Conservation (phyloP, 2,329 filamentous ascomycete genomes). For the Ophiostoma australiae region DNA sequence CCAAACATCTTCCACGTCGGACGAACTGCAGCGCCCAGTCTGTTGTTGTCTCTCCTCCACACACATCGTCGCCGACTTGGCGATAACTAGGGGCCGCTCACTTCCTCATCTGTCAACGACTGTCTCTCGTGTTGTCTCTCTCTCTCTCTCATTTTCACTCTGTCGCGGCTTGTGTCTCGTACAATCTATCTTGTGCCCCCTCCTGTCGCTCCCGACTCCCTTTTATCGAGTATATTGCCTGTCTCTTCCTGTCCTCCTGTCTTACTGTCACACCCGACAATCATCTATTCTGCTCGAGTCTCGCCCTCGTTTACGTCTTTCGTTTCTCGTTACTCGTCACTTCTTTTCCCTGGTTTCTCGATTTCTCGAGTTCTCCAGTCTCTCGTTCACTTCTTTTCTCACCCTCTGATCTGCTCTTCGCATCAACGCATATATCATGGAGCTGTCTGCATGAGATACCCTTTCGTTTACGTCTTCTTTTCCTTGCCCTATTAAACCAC, state of each 20-base stretch:
- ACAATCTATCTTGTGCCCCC: background rate
- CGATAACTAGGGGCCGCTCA: background rate
- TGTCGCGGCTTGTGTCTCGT: background rate
- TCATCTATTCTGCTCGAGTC: background rate
- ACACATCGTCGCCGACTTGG: constrained; percentile 7
- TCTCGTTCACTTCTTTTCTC: background rate
- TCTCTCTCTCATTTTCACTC: background rate
- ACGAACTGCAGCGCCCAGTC: background rate
- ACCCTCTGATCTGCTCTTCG: background rate
- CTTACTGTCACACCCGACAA: background rate
- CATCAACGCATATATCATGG: constrained; percentile 1
- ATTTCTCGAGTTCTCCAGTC: background rate
- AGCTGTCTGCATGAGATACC: background rate
- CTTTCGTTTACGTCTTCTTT: background rate
- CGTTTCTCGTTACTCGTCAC: background rate
- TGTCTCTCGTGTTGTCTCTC: background rate
- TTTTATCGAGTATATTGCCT: constrained; percentile 3
- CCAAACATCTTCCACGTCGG: background rate
- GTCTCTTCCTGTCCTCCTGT: background rate
- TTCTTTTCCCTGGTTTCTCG: background rate
- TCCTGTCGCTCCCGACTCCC: background rate
- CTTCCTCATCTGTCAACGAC: background rate
- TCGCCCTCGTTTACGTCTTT: background rate
- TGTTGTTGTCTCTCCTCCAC: background rate
- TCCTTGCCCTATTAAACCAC: background rate